Conservation (phyloP, 1,284 basidiomycete species). For the Boletus mariae region DNA sequence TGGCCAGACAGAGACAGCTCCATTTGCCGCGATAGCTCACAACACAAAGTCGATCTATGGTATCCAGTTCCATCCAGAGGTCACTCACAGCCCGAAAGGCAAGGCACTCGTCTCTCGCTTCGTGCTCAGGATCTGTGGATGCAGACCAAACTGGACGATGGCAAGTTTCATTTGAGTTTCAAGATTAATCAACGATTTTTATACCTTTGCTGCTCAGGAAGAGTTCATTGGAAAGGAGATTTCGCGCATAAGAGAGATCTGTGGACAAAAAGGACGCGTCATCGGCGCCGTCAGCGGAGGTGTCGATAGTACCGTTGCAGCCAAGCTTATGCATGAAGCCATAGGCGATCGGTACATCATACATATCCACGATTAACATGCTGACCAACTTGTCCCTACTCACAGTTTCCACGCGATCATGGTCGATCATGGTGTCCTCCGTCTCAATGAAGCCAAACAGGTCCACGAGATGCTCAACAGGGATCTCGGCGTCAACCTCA, state of each 20-base stretch:
- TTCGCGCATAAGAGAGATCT: constrained; percentile 89
- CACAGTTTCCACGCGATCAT: constrained; percentile 96
- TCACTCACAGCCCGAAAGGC: constrained; percentile 91
- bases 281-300: constrained; percentile 98
- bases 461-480: constrained; percentile 95
- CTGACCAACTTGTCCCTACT: neutral
- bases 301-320: constrained; percentile 97
- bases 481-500: constrained; percentile 95
- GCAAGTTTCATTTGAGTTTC: constrained; percentile 38
- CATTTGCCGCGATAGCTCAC: constrained; percentile 93
- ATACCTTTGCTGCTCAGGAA: constrained; percentile 50
- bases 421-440: constrained; percentile 98
- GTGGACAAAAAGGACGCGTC: constrained; percentile 91
- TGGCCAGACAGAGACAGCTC: constrained; percentile 84
- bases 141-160: constrained; percentile 93
- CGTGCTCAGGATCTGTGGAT: constrained; percentile 82
- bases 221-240: constrained; percentile 99
- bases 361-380: neutral
- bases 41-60: constrained; percentile 89
- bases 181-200: neutral
- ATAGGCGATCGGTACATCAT: constrained; percentile 87
- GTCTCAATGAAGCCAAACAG: constrained; percentile 87
- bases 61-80: constrained; percentile 99
- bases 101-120: constrained; percentile 91
- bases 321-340: constrained; percentile 99